Evolutionary conservation across 306 rosid species (phyloP).

Genomic region (Lupinus albus): DNA sequence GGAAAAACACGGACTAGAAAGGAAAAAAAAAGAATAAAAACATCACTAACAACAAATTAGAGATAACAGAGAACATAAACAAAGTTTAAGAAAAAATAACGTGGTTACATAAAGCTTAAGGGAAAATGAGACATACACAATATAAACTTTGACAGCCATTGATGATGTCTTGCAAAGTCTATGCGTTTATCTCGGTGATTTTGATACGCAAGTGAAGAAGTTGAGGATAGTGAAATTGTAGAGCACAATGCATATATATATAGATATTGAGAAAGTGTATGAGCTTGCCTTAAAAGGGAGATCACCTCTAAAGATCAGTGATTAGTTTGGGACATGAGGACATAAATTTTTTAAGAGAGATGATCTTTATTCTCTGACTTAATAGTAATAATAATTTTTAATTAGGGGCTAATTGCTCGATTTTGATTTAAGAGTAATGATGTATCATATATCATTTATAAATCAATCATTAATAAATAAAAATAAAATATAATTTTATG

Average conservation of each 20-base stretch:
- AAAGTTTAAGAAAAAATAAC: neutral
- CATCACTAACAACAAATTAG: slow-evolving; percentile 32
- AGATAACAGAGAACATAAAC: slow-evolving; percentile 24
- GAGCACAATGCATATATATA: slow-evolving; percentile 44
- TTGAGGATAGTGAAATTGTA: slow-evolving; percentile 39
- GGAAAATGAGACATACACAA: slow-evolving; percentile 63
- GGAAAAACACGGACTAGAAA: slow-evolving; percentile 3
- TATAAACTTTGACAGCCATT: slow-evolving; percentile 90
- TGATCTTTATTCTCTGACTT: too few relatives aligned
- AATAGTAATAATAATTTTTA: slow-evolving; percentile 15
- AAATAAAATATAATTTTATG: too few relatives aligned
- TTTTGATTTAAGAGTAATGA: too few relatives aligned
- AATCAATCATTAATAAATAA: too few relatives aligned
- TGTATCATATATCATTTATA: too few relatives aligned
- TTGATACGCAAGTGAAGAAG: slow-evolving; percentile 21
- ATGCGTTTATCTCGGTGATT: slow-evolving; percentile 16
- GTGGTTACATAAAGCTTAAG: neutral
- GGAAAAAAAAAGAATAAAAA: neutral
- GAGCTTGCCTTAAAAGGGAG: too few relatives aligned
- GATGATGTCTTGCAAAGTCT: slow-evolving; percentile 41
- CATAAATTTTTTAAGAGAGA: too few relatives aligned
- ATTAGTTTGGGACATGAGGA: too few relatives aligned
- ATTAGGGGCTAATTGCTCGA: slow-evolving; percentile 27
- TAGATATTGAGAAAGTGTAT: neutral
- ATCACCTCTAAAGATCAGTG: too few relatives aligned